Evolutionary conservation across 2,329 filamentous ascomycete genomes (phyloP).

Genomic region (Fusarium stilboides): DNA sequence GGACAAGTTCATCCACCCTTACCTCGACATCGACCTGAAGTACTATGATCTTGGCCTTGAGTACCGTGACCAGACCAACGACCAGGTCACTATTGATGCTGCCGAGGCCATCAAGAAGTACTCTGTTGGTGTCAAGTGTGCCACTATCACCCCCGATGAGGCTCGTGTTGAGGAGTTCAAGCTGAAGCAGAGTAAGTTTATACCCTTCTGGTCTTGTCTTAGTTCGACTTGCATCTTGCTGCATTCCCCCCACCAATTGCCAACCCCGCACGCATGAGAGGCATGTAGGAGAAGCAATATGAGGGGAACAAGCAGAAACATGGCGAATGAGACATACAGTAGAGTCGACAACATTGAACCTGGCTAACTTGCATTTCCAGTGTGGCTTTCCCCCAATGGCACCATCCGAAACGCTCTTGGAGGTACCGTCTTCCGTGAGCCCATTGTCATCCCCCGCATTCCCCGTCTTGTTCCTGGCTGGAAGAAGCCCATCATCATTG

Average conservation of each 20-base stretch:
- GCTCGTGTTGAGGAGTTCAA: conserved; percentile 97
- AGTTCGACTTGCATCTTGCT: conserved; percentile 38
- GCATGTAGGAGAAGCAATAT: conserved; percentile 21
- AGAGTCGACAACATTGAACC: conserved; percentile 22
- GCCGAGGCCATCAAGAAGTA: conserved; percentile 99
- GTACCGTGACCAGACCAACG: conserved; percentile 96
- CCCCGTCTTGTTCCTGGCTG: conserved; percentile 95
- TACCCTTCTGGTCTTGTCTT: conserved; percentile 24
- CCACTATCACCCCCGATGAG: conserved; percentile 99
- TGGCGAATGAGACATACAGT: conserved; percentile 33
- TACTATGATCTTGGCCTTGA: conserved; percentile 96
- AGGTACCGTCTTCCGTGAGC: conserved; percentile 98
- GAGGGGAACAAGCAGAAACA: conserved; percentile 25
- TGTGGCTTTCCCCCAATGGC: conserved; percentile 99
- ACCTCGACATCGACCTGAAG: conserved; percentile 97
- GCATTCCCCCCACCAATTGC: conserved; percentile 37
- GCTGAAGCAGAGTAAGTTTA: conserved; percentile 89
- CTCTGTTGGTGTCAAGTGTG: conserved; percentile 98
- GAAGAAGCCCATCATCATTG: conserved; percentile 99
- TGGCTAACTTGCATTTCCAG: conserved; percentile 60
- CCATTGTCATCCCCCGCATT: conserved; percentile 94
- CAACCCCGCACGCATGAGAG: conserved; percentile 47
- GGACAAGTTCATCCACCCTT: conserved; percentile 97
- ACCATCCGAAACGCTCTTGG: conserved; percentile 84
- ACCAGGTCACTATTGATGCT: conserved; percentile 94